Conservation (phyloP, 2,329 filamentous ascomycete species). For the Aureobasidium mangrovei region DNA sequence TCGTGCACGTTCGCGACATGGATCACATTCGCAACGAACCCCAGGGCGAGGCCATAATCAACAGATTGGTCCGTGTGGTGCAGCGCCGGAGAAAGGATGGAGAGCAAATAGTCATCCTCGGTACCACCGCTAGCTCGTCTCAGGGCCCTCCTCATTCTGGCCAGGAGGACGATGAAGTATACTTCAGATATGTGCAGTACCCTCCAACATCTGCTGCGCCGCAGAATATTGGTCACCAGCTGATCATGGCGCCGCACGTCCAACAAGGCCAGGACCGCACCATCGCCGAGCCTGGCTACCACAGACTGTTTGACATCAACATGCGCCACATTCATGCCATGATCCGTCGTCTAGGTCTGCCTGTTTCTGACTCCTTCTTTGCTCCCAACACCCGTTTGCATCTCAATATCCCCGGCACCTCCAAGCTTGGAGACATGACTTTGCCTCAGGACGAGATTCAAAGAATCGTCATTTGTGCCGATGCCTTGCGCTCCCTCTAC, state of each 20-base stretch:
- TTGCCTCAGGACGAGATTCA: slow-evolving; percentile 15
- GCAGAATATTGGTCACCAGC: background rate
- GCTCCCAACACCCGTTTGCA: slow-evolving; percentile 11
- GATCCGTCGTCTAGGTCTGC: slow-evolving; percentile 40
- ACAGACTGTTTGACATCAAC: slow-evolving; percentile 45
- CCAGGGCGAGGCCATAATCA: slow-evolving; percentile 61
- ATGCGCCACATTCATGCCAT: slow-evolving; percentile 56
- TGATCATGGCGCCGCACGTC: background rate
- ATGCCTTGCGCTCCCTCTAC: slow-evolving; percentile 15
- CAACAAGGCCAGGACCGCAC: background rate
- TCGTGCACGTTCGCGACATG: slow-evolving; percentile 70
- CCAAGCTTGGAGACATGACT: slow-evolving; percentile 14
- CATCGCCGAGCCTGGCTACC: slow-evolving; percentile 17
- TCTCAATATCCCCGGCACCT: slow-evolving; percentile 14
- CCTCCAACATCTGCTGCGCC: background rate
- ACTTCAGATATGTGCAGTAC: slow-evolving; percentile 10
- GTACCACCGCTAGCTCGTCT: slow-evolving; percentile 51
- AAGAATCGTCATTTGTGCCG: slow-evolving; percentile 16
- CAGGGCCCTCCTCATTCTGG: background rate
- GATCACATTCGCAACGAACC: slow-evolving; percentile 63
- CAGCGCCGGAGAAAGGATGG: slow-evolving; percentile 64
- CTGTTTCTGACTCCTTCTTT: slow-evolving; percentile 14
- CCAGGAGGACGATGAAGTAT: slow-evolving; percentile 35
- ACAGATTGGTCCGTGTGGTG: slow-evolving; percentile 60
- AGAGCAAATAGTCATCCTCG: slow-evolving; percentile 65